phyloP scores from a whole-genome alignment of 306 rosid genomes.

The Sophora flavescens region DNA sequence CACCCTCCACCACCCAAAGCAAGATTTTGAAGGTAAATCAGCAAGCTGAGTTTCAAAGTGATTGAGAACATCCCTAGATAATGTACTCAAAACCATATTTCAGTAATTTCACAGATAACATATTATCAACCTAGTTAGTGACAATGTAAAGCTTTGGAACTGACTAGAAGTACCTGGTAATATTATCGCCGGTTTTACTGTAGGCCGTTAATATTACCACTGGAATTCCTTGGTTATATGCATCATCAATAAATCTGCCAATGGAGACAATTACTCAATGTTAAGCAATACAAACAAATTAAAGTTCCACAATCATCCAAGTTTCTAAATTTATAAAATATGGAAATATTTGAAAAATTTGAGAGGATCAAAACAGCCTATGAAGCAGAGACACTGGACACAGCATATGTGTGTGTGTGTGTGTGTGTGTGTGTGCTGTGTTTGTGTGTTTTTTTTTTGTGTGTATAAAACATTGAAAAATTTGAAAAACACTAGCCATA shows the following conservation, averaged over 20 bases:
- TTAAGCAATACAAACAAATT: constrained; percentile 37
- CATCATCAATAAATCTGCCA: constrained; percentile 86
- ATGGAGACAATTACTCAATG: constrained; percentile 40
- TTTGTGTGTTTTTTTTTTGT: too few relatives aligned
- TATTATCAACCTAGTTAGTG: constrained; percentile 22
- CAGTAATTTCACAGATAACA: constrained; percentile 5
- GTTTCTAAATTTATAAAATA: constrained; percentile 31
- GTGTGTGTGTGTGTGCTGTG: too few relatives aligned
- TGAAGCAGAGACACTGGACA: too few relatives aligned
- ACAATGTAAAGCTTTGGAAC: constrained; percentile 32
- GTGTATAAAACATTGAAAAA: too few relatives aligned
- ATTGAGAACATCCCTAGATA: constrained; percentile 6
- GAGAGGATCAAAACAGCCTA: background rate
- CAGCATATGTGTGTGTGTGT: too few relatives aligned
- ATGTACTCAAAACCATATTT: constrained; percentile 7
- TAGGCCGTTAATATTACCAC: constrained; percentile 79
- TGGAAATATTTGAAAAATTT: background rate
- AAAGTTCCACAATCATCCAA: constrained; percentile 30
- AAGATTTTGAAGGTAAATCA: constrained; percentile 12
- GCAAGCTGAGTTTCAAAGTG: constrained; percentile 10
- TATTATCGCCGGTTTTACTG: constrained; percentile 70
- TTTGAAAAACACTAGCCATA: too few relatives aligned
- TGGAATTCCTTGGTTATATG: constrained; percentile 74
- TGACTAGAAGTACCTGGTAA: constrained; percentile 67
- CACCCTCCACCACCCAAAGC: constrained; percentile 30